A percentile compares a stretch with the other conserved stretches of the same genome.
Conservation (phyloP, 805 yeast genomes). For the Pichia membranifaciens region DNA sequence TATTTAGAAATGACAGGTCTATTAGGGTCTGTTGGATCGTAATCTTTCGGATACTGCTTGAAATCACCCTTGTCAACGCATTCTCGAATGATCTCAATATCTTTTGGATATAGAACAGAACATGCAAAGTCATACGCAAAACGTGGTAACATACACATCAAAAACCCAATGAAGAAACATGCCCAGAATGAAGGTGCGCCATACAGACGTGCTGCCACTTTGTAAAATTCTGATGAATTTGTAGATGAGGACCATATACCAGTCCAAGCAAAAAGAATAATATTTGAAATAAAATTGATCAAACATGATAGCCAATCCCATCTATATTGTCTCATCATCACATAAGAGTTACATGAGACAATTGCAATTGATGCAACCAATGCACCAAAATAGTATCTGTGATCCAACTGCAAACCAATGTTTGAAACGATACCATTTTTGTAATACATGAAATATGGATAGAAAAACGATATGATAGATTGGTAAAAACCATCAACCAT, state of each 20-base stretch:
- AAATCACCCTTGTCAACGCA: conserved; percentile 62
- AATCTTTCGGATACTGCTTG: conserved; percentile 56
- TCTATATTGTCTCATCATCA: conserved; percentile 61
- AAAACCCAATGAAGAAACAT: conserved; percentile 55
- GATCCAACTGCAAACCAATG: conserved; percentile 50
- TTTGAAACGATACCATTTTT: conserved; percentile 38
- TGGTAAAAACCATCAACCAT: conserved; percentile 77
- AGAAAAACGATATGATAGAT: conserved; percentile 64
- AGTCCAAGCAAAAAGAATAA: conserved; percentile 68
- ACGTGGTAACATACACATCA: conserved; percentile 62
- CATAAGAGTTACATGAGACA: conserved; percentile 59
- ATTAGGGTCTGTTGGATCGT: conserved; percentile 78
- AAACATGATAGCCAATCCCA: conserved; percentile 75
- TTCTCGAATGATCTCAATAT: conserved; percentile 70
- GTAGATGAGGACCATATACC: conserved; percentile 65
- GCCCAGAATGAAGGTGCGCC: conserved; percentile 65
- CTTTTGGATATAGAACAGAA: conserved; percentile 53
- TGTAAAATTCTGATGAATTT: conserved; percentile 55
- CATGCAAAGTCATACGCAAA: conserved; percentile 52
- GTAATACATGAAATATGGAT: conserved; percentile 56
- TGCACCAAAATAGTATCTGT: conserved; percentile 68
- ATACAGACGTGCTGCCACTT: conserved; percentile 58
- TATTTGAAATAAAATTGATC: conserved; percentile 50
- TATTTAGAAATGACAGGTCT: conserved; percentile 48
- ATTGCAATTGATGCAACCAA: conserved; percentile 62